Evolutionary conservation across 148 eudicot genomes (phyloP).

Genomic region (Diospyros lotus): DNA sequence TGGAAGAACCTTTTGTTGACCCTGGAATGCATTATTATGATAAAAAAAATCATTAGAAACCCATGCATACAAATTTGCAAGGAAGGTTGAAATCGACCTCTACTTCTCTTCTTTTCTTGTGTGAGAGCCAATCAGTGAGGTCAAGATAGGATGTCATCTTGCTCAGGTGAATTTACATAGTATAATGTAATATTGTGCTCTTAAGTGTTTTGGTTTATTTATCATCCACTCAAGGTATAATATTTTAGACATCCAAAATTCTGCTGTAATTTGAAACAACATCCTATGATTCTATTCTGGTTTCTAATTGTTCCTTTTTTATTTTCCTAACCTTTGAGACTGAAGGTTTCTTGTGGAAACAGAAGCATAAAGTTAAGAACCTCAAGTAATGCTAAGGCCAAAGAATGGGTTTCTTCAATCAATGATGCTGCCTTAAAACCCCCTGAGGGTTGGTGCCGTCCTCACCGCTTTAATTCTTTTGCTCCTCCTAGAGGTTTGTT

Average conservation of each 20-base stretch:
- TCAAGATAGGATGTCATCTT: no score
- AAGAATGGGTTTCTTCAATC: slow-evolving; percentile 88
- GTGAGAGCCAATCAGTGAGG: no score
- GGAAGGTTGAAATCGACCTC: no score
- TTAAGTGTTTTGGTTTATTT: not conserved
- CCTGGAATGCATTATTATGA: no score
- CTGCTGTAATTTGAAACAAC: not conserved
- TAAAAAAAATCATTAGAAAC: no score
- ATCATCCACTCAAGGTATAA: not conserved
- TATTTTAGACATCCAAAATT: not conserved
- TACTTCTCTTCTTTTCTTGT: no score
- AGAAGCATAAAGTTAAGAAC: slow-evolving; percentile 75
- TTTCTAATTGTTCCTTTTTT: not conserved
- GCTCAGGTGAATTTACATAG: no score
- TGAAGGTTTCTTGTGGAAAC: slow-evolving; percentile 85
- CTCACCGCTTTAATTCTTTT: slow-evolving; percentile 91
- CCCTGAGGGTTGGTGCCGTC: slow-evolving; percentile 98
- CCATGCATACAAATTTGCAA: no score
- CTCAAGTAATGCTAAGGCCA: slow-evolving; percentile 64
- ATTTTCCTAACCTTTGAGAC: slow-evolving; percentile 1
- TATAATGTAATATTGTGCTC: not conserved
- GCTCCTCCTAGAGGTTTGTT: slow-evolving; percentile 94
- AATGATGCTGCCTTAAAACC: slow-evolving; percentile 90
- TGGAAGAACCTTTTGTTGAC: no score
- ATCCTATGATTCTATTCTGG: not conserved